Percentiles rank a stretch among this genome's conserved stretches.
These are phyloP conservation scores for Aspergillus sp. DNA, from an alignment of 2,329 filamentous ascomycete genomes.

Conservation along the genomic window DNA sequence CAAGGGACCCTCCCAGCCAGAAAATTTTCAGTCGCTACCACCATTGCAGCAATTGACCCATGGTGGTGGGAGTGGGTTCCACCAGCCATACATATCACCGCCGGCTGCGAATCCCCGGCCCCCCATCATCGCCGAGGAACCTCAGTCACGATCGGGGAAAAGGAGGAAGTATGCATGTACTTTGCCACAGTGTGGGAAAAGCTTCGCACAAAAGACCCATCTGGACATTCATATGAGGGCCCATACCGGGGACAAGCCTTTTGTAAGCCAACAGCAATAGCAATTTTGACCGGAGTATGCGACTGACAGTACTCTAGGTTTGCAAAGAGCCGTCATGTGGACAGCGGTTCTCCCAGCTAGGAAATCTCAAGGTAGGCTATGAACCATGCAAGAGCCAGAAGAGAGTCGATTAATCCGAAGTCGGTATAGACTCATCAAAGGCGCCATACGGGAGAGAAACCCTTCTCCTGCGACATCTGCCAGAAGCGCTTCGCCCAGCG, in stretches of 20 bases:
- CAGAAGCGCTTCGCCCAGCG: conserved; percentile 81
- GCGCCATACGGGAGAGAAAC: conserved; percentile 82
- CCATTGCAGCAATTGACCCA: conserved; percentile 36
- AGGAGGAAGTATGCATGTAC: conserved; percentile 72
- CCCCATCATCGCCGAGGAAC: conserved; percentile 33
- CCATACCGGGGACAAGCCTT: conserved; percentile 88
- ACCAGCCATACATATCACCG: conserved; percentile 23
- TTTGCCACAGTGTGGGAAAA: conserved; percentile 72
- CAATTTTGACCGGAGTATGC: background rate
- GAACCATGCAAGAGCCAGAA: background rate
- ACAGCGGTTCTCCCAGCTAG: conserved; percentile 81
- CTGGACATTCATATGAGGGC: conserved; percentile 84
- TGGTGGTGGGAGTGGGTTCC: conserved; percentile 21
- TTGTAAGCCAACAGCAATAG: conserved; percentile 58
- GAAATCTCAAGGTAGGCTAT: conserved; percentile 73
- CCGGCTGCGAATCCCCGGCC: conserved; percentile 20
- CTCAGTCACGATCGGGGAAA: conserved; percentile 35
- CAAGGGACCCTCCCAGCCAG: conserved; percentile 46
- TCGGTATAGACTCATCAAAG: conserved; percentile 72
- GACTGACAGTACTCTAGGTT: conserved; percentile 40
- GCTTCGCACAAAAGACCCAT: conserved; percentile 89
- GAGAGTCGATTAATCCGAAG: background rate
- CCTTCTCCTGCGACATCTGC: conserved; percentile 77
- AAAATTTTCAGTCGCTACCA: conserved; percentile 33
- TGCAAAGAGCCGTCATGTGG: conserved; percentile 74